These are phyloP conservation scores for Paracorniculantispora psalliotae DNA, from an alignment of 2,329 filamentous ascomycete genomes.

Conservation along the genomic window DNA sequence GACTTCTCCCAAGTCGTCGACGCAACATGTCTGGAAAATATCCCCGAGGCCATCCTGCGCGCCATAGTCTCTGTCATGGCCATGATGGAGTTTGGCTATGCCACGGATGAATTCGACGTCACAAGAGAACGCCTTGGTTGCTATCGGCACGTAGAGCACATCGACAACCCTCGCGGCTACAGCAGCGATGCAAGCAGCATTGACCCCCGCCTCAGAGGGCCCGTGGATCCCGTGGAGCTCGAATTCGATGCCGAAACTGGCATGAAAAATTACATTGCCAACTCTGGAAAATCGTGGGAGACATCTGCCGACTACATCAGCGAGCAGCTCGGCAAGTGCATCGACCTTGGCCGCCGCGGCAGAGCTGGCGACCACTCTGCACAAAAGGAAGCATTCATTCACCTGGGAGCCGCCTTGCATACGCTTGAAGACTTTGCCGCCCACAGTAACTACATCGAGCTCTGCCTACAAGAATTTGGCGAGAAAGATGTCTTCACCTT, in stretches of 20 bases:
- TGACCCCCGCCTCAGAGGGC: constrained; percentile 71
- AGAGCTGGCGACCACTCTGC: constrained; percentile 52
- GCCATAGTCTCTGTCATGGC: constrained; percentile 27
- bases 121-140: constrained; percentile 70
- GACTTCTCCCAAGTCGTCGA: constrained; percentile 77
- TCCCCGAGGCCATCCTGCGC: constrained; percentile 24
- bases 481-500: constrained; percentile 59
- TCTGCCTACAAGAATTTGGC: constrained; percentile 65
- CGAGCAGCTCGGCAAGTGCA: constrained; percentile 62
- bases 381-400: constrained; percentile 65
- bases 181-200: constrained; percentile 69
- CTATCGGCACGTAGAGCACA: constrained; percentile 67
- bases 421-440: constrained; percentile 62
- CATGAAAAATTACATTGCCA: constrained; percentile 97
- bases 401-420: constrained; percentile 65
- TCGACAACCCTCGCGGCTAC: constrained; percentile 73
- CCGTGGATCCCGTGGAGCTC: constrained; percentile 66
- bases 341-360: constrained; percentile 64
- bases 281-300: constrained; percentile 67
- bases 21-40: constrained; percentile 39
- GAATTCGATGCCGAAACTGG: constrained; percentile 67
- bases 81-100: constrained; percentile 50
- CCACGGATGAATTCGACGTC: constrained; percentile 74
- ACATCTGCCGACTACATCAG: constrained; percentile 78
- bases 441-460: constrained; percentile 72